Percentiles rank a stretch among this genome's conserved stretches.
Conservation (phyloP, 2,329 filamentous ascomycete species). For the Lecanicillium sp. region DNA sequence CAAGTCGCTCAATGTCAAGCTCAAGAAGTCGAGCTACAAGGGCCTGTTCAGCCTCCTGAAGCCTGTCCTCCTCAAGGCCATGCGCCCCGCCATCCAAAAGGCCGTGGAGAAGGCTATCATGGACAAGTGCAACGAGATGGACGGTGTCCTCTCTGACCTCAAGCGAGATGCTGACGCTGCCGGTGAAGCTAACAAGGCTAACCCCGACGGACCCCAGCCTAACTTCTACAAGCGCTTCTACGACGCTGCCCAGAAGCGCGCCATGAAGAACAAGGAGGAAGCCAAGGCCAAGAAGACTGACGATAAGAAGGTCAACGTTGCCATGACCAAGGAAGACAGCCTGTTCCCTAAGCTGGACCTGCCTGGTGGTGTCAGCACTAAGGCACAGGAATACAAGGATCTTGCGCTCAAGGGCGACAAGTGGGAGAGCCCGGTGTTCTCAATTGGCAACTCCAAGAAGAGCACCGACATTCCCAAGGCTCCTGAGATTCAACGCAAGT, state of each 20-base stretch:
- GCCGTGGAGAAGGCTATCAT: constrained; percentile 83
- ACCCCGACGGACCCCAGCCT: constrained; percentile 55
- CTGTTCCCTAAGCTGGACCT: constrained; percentile 82
- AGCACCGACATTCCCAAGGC: constrained; percentile 62
- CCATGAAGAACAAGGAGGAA: constrained; percentile 72
- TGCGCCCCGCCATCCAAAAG: constrained; percentile 80
- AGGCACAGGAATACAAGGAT: constrained; percentile 89
- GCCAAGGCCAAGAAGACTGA: constrained; percentile 33
- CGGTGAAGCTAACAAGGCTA: constrained; percentile 38
- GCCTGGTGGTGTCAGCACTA: constrained; percentile 75
- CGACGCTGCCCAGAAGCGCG: constrained; percentile 62
- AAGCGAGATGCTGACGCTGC: constrained; percentile 76
- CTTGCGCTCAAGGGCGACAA: constrained; percentile 79
- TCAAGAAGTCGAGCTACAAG: constrained; percentile 95
- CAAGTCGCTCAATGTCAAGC: constrained; percentile 74
- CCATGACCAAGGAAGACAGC: constrained; percentile 62
- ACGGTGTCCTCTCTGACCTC: constrained; percentile 64
- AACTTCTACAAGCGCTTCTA: constrained; percentile 86
- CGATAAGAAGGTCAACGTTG: constrained; percentile 52
- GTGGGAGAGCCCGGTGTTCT: constrained; percentile 94
- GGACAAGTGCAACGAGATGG: constrained; percentile 68
- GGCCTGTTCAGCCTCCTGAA: constrained; percentile 79
- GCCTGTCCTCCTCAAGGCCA: constrained; percentile 73
- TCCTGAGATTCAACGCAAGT: constrained; percentile 41
- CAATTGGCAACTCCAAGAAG: constrained; percentile 68